A percentile compares a stretch with the other conserved stretches of the same genome.
Conservation (phyloP, 2,329 filamentous ascomycete species). For the Penicillium sp. region DNA sequence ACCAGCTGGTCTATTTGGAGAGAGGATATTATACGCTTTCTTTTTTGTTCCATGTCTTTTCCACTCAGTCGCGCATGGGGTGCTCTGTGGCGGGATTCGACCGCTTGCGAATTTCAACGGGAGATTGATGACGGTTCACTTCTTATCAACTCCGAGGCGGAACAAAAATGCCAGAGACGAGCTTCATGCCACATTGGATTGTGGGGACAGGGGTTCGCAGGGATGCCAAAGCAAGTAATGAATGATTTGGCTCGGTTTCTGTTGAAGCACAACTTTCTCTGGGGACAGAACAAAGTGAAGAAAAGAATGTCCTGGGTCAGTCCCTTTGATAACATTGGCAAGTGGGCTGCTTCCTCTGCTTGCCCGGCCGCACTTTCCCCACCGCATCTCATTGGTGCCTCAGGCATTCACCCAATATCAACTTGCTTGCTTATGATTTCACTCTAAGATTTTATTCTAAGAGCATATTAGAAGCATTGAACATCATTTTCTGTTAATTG, state of each 20-base stretch:
- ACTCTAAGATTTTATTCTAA: no score
- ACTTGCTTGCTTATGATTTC: no score
- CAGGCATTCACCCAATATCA: not conserved
- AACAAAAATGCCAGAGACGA: constrained; percentile 28
- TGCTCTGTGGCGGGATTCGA: constrained; percentile 5
- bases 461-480: no score
- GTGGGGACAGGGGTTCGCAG: not conserved
- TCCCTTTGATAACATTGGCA: not conserved
- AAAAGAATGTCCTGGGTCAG: not conserved
- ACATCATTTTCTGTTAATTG: no score
- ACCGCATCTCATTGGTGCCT: not conserved
- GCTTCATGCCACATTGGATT: constrained; percentile 36
- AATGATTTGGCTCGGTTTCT: not conserved
- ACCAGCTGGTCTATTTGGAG: not conserved
- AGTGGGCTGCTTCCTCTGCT: not conserved
- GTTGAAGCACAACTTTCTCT: not conserved
- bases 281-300: not conserved
- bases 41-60: constrained; percentile 44
- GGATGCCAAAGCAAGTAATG: not conserved
- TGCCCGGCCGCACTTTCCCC: not conserved
- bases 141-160: constrained; percentile 33
- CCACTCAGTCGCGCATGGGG: constrained; percentile 20
- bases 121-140: constrained; percentile 25
- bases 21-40: constrained; percentile 43
- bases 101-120: constrained; percentile 24